Percentiles rank a stretch among this genome's conserved stretches.
phyloP scores from a whole-genome alignment of 192 early-diverging fungal genomes.

The Podila clonocystis region DNA sequence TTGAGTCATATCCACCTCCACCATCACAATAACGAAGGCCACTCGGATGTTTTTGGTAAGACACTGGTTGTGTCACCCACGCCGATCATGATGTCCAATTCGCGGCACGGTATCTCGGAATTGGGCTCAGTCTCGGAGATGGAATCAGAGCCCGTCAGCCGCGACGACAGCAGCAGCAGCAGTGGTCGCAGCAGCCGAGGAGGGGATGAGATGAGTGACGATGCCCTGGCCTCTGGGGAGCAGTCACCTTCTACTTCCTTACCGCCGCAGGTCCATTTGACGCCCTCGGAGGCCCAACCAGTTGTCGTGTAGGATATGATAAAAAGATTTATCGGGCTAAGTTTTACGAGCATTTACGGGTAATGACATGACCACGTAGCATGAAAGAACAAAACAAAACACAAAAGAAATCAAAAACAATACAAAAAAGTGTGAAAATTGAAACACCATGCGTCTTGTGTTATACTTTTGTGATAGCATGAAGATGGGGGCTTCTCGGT shows the following conservation, averaged over 20 bases:
- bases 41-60: constrained; percentile 37
- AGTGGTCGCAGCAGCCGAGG: constrained; percentile 29
- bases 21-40: neutral
- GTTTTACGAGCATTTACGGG: neutral
- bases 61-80: constrained; percentile 29
- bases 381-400: neutral
- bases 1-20: neutral
- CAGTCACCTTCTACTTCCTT: neutral
- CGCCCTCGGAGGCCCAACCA: too few species aligned
- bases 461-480: too few species aligned
- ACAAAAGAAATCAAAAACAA: neutral
- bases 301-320: too few species aligned
- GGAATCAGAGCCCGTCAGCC: constrained; percentile 13
- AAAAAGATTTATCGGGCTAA: too few species aligned
- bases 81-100: constrained; percentile 4
- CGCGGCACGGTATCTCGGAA: constrained; percentile 22
- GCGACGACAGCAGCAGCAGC: constrained; percentile 4
- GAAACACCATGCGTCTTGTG: neutral
- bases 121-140: constrained; percentile 34
- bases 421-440: neutral
- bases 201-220: neutral
- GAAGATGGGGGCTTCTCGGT: too few species aligned
- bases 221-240: constrained; percentile 7
- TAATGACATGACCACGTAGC: neutral
- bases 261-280: neutral